Percentiles rank a stretch among this genome's conserved stretches.
These are phyloP conservation scores for Cryptococcus sp. DNA, from an alignment of 1,284 basidiomycete species.

Conservation along the genomic window DNA sequence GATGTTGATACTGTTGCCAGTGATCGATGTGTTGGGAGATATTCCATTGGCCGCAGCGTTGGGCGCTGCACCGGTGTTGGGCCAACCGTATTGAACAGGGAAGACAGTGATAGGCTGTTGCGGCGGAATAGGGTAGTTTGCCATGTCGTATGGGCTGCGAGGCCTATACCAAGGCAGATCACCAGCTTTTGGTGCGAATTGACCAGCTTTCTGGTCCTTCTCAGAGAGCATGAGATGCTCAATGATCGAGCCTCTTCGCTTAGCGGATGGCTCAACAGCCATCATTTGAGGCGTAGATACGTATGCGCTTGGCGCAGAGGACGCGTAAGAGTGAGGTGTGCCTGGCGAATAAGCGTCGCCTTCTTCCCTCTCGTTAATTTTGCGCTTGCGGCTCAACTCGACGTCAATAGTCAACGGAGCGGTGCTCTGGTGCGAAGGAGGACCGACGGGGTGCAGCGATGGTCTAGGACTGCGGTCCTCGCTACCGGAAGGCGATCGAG, in stretches of 20 bases:
- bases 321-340: conserved; percentile 11
- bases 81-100: conserved; percentile 29
- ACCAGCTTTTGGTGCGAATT: conserved; percentile 1
- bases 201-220: conserved; percentile 5
- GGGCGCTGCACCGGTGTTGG: conserved; percentile 10
- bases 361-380: conserved; percentile 9
- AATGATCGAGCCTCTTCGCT: conserved; percentile 20
- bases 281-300: conserved; percentile 18
- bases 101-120: conserved; percentile 28
- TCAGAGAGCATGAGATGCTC: conserved; percentile 17
- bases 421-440: not conserved
- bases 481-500: conserved; percentile 1
- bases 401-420: conserved; percentile 9
- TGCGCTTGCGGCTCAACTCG: conserved; percentile 10
- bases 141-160: conserved; percentile 5
- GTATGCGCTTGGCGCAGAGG: conserved; percentile 1
- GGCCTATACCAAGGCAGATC: conserved; percentile 11
- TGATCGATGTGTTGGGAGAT: not conserved
- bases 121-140: conserved; percentile 17
- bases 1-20: conserved; percentile 18
- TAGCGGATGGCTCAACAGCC: conserved; percentile 8
- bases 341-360: conserved; percentile 6
- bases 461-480: conserved; percentile 1
- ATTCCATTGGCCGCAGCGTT: conserved; percentile 3
- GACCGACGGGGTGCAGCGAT: not conserved